phyloP scores from a whole-genome alignment of 2,329 filamentous ascomycete genomes.

The Colletotrichum shisoi region DNA sequence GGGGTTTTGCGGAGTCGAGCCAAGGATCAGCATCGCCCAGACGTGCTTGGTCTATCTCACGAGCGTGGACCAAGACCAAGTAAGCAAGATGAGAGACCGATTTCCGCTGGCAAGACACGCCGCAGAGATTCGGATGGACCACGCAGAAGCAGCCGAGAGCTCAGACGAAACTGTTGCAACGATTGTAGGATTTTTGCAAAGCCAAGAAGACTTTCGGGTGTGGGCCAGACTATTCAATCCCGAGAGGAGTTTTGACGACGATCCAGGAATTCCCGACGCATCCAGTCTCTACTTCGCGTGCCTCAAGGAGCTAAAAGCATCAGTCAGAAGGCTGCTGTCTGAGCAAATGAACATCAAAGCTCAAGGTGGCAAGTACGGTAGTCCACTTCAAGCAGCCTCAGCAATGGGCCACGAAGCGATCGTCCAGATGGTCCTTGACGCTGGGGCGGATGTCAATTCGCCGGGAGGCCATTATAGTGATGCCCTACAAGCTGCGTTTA shows the following conservation, averaged over 20 bases:
- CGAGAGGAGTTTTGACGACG: rapidly evolving
- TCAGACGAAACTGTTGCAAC: too few relatives aligned
- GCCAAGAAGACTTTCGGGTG: background rate
- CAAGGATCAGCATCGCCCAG: background rate
- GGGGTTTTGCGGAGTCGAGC: background rate
- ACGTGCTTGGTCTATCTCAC: background rate
- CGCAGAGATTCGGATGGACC: background rate
- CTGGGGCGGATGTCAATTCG: background rate
- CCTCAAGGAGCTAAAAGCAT: background rate
- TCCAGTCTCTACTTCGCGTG: background rate
- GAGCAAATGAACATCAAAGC: background rate
- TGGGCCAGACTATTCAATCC: background rate
- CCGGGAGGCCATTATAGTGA: rapidly evolving
- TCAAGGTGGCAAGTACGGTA: background rate
- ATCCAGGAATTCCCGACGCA: background rate
- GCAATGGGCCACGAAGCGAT: background rate
- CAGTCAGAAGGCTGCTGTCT: background rate
- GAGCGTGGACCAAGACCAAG: background rate
- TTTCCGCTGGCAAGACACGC: background rate
- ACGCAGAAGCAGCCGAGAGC: background rate
- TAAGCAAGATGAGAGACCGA: background rate
- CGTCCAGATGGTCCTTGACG: background rate
- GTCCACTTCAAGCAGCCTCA: background rate
- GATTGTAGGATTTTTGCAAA: background rate
- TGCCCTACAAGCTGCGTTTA: background rate